Conservation (phyloP, 495 filamentous ascomycete species). For the Tetracladium marchalianum region DNA sequence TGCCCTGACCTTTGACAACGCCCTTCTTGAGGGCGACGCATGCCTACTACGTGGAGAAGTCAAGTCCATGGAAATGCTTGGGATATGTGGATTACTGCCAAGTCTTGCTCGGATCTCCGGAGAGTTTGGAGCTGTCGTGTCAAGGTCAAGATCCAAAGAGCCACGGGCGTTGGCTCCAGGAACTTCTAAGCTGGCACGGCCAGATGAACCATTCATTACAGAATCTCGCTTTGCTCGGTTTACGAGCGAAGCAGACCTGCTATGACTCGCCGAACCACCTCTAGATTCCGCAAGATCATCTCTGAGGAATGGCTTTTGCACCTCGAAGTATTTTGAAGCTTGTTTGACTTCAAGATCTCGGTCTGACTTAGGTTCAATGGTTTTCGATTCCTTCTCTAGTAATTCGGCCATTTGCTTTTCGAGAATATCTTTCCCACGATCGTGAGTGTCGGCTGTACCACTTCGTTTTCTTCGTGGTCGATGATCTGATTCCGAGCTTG, state of each 20-base stretch:
- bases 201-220: conserved; percentile 10
- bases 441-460: conserved; percentile 18
- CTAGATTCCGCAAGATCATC: neutral
- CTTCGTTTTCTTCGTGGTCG: conserved; percentile 10
- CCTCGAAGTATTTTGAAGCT: conserved; percentile 6
- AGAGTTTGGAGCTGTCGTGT: conserved; percentile 37
- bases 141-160: conserved; percentile 35
- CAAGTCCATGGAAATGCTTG: conserved; percentile 47
- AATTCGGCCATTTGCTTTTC: conserved; percentile 62
- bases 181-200: conserved; percentile 20
- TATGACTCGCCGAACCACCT: conserved; percentile 1
- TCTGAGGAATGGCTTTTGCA: neutral
- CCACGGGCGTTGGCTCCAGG: conserved; percentile 20
- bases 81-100: conserved; percentile 31
- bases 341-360: neutral
- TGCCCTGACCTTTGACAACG: conserved; percentile 25
- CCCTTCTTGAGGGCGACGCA: conserved; percentile 38
- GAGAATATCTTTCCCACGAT: conserved; percentile 41
- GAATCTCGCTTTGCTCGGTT: conserved; percentile 7
- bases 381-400: conserved; percentile 40
- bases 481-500: conserved; percentile 9
- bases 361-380: conserved; percentile 18
- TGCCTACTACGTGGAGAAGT: conserved; percentile 43
- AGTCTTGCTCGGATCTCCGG: conserved; percentile 23
- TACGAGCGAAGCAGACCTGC: conserved; percentile 10